Evolutionary conservation across 805 yeast species (phyloP).

Genomic region (Myxozyma geophila): DNA sequence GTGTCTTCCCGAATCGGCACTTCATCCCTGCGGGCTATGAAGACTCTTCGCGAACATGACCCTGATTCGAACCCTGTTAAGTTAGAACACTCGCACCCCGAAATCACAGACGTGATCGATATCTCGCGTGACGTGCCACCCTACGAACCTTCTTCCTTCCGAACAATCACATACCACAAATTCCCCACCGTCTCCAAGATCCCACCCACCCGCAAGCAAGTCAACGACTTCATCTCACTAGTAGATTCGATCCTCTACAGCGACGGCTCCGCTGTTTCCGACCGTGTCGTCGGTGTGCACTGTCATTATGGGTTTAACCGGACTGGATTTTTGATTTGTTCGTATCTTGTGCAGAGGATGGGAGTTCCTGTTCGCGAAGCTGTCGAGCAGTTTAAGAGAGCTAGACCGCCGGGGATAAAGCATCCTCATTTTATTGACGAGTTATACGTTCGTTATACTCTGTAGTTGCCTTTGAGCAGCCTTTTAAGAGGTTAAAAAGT

Average conservation of each 20-base stretch:
- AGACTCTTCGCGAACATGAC: conserved; percentile 71
- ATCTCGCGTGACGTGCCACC: conserved; percentile 70
- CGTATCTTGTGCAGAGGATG: conserved; percentile 64
- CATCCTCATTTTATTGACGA: conserved; percentile 80
- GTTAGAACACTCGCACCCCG: conserved; percentile 57
- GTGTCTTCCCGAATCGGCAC: conserved; percentile 49
- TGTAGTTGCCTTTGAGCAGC: conserved; percentile 3
- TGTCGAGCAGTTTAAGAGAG: conserved; percentile 58
- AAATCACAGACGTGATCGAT: conserved; percentile 65
- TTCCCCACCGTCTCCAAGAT: conserved; percentile 79
- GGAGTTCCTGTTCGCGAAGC: conserved; percentile 69
- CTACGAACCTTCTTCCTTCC: conserved; percentile 63
- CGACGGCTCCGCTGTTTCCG: conserved; percentile 15
- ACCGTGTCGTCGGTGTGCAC: conserved; percentile 61
- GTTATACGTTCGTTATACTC: conserved; percentile 61
- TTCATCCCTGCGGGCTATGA: conserved; percentile 69
- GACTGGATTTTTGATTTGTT: conserved; percentile 73
- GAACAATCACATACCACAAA: conserved; percentile 63
- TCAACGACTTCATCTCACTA: conserved; percentile 58
- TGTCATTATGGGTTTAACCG: conserved; percentile 84
- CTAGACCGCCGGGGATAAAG: conserved; percentile 73
- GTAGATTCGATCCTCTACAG: conserved; percentile 52
- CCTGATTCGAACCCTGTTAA: conserved; percentile 59
- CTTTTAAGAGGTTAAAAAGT: not conserved
- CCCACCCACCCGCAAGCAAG: conserved; percentile 67